These are phyloP conservation scores for Salix exigua DNA, from an alignment of 345 rosid species.

Conservation along the genomic window DNA sequence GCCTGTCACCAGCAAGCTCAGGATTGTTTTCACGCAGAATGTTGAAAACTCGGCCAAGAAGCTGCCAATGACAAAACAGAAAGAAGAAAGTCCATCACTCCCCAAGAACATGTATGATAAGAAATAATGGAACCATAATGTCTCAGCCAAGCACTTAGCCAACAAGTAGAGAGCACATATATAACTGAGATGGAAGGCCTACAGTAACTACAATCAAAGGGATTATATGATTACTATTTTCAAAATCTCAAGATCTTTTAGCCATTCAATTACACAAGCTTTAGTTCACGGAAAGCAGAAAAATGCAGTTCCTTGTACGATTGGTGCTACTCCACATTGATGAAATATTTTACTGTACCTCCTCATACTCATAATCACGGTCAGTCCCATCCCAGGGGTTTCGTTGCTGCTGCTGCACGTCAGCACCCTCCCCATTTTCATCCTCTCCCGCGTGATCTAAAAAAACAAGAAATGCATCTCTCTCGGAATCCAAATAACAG, in stretches of 20 bases:
- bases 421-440: slow-evolving; percentile 50
- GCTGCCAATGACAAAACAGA: slow-evolving; percentile 43
- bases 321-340: background rate
- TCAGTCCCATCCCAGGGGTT: slow-evolving; percentile 95
- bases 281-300: background rate
- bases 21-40: slow-evolving; percentile 92
- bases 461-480: background rate
- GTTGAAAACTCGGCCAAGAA: slow-evolving; percentile 80
- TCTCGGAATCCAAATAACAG: background rate
- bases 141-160: background rate
- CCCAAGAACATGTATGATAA: background rate
- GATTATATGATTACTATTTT: background rate
- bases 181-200: background rate
- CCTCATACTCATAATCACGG: slow-evolving; percentile 83
- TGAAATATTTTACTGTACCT: slow-evolving; percentile 42
- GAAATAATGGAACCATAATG: background rate
- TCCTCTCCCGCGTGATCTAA: slow-evolving; percentile 57
- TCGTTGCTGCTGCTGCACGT: slow-evolving; percentile 35
- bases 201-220: background rate
- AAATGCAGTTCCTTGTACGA: background rate
- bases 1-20: slow-evolving; percentile 94
- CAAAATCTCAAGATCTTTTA: background rate
- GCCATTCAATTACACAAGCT: background rate
- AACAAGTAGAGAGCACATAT: background rate
- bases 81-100: background rate